Conservation (phyloP, 1,284 basidiomycete genomes). For the Trichosporon ovoides region DNA sequence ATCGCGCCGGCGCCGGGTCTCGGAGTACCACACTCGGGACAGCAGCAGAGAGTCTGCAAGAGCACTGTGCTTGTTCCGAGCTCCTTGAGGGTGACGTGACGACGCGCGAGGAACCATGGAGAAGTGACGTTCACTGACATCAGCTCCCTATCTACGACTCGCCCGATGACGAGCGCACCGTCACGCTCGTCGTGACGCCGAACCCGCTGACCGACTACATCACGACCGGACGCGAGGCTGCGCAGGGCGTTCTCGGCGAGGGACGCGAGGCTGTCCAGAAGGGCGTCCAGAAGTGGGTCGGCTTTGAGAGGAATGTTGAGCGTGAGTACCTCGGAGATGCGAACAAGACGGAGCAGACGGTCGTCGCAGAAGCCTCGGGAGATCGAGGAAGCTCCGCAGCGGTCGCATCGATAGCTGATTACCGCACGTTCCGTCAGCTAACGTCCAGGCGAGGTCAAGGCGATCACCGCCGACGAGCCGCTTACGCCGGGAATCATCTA, state of each 20-base stretch:
- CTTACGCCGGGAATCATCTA: constrained; percentile 84
- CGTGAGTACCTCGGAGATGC: constrained; percentile 65
- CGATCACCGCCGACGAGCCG: constrained; percentile 71
- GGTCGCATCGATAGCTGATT: too few relatives aligned
- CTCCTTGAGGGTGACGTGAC: too few relatives aligned
- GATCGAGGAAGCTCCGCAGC: too few relatives aligned
- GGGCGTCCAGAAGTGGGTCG: constrained; percentile 71
- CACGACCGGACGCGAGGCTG: constrained; percentile 59
- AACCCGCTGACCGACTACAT: constrained; percentile 69
- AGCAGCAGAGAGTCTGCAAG: too few relatives aligned
- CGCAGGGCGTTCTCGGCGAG: constrained; percentile 56
- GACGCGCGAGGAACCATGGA: too few relatives aligned
- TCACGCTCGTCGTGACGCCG: constrained; percentile 65
- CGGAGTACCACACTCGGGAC: too few relatives aligned
- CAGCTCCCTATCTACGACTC: constrained; percentile 75
- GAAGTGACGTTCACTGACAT: not conserved
- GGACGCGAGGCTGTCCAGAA: constrained; percentile 62
- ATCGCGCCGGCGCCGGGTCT: too few relatives aligned
- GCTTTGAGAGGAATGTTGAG: constrained; percentile 72
- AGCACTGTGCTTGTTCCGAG: too few relatives aligned
- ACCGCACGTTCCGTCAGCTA: too few relatives aligned
- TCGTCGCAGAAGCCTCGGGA: too few relatives aligned
- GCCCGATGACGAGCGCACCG: constrained; percentile 50
- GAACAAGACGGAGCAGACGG: too few relatives aligned
- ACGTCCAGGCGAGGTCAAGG: constrained; percentile 66